Base-by-base conservation (phyloP, 2,329 filamentous ascomycete species). In the Macrophomina tecta region DNA sequence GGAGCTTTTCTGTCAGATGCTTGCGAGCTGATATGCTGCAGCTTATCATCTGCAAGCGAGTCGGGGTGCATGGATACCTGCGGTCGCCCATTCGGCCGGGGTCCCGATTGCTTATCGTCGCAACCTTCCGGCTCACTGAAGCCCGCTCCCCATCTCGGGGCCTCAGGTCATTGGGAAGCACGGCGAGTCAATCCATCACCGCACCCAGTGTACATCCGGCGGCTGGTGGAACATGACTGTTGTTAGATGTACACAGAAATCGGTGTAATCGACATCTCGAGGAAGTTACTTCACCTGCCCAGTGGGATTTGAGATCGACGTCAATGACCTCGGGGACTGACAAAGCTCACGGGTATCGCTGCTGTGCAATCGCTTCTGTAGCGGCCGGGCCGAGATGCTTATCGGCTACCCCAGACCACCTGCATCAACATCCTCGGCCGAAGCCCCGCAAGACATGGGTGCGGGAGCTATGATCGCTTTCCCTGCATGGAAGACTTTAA, bases 361-460 rank as follows among this genome's bases (percentile, higher is more conserved):
- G 51, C 28, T 5, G 28, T 23, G 30, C 5, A 34, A 12, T 40
- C 52, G 52, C 52, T 40, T 55, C 32, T 55, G 52, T 23, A 11
- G 52, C 52, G 32, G 32, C 16, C 34, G 52, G 34, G 52, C 52
- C 52, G 52, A 55, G 32, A 38, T 55, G 14, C 52, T 55, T 55
- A 55, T 55, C 52, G 52, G 32, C 18, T 34, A 23, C 34, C 14
- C 7, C 51, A 30, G 51, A 28, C 4, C 18, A 5, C 18, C 23
- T 23, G 23, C 23, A 23, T 11, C 28, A 30, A 36, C 16, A 14
- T 55, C 32, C n/a, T 55, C 52, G 34, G 52, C 51, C 51, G 51
- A 53, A 34, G 30, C 51, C 51, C 30, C 51, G 30, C 51, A n/a
- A 53, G 28, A 14, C 28, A 32, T 34, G 51, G 30, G 30, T 23